phyloP scores from a whole-genome alignment of 179 eudicot genomes.

The Drosera spatulata region DNA sequence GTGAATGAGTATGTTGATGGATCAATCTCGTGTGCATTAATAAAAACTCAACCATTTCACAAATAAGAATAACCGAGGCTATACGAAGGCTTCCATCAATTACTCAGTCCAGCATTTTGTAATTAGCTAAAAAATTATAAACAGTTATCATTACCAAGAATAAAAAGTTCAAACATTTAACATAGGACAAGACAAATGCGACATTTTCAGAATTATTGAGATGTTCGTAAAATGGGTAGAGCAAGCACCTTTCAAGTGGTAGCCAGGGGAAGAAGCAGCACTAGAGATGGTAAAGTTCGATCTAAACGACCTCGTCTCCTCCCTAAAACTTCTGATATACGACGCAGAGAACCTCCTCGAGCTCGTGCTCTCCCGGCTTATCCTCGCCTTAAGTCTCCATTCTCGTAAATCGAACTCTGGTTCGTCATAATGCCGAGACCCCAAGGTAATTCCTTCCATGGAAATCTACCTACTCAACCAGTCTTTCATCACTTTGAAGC shows the following conservation, averaged over 20 bases:
- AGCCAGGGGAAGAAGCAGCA: conserved; percentile 94
- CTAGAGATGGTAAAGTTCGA: conserved; percentile 74
- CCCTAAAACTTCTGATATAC: conserved; percentile 48
- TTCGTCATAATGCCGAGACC: conserved; percentile 11
- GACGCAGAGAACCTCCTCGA: conserved; percentile 85
- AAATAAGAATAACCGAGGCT: neutral
- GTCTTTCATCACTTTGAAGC: too few relatives aligned
- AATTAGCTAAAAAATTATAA: too few relatives aligned
- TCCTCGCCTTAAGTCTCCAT: conserved; percentile 58
- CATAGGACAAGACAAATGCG: too few relatives aligned
- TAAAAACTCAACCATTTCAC: neutral
- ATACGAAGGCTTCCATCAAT: neutral
- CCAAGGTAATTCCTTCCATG: conserved; percentile 30
- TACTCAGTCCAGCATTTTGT: too few relatives aligned
- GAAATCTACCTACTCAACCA: too few relatives aligned
- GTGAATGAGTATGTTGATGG: conserved; percentile 94
- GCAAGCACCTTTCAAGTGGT: conserved; percentile 42
- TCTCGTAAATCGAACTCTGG: conserved; percentile 49
- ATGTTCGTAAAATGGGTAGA: neutral
- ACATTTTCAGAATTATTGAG: too few relatives aligned
- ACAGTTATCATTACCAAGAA: too few relatives aligned
- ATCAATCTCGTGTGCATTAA: conserved; percentile 57
- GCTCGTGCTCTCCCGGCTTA: conserved; percentile 48
- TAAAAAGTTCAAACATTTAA: too few relatives aligned
- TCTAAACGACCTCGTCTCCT: conserved; percentile 50